phyloP scores from a whole-genome alignment of 148 eudicot species.

The Vaccinium myrtillus region DNA sequence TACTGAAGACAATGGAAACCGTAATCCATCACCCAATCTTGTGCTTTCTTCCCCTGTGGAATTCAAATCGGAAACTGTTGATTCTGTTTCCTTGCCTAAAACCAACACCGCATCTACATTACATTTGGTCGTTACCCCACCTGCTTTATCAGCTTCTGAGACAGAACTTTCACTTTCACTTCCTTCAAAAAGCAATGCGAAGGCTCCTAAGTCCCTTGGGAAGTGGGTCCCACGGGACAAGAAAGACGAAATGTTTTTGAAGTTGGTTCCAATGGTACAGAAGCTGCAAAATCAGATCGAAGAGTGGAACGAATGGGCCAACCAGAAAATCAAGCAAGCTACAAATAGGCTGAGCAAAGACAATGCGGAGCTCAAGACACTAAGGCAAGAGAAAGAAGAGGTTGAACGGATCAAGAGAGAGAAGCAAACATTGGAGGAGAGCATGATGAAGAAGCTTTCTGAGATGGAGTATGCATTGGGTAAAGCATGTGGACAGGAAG shows the following conservation, averaged over 20 bases:
- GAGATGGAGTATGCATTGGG: slow-evolving; percentile 88
- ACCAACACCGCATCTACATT: slow-evolving; percentile 30
- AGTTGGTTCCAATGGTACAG: slow-evolving; percentile 48
- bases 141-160: slow-evolving; percentile 40
- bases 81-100: slow-evolving; percentile 31
- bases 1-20: slow-evolving; percentile 42
- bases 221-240: slow-evolving; percentile 60
- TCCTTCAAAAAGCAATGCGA: slow-evolving; percentile 38
- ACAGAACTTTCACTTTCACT: slow-evolving; percentile 55
- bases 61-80: slow-evolving; percentile 33
- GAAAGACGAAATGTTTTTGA: slow-evolving; percentile 64
- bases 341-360: slow-evolving; percentile 75
- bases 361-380: slow-evolving; percentile 66
- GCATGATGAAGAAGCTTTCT: slow-evolving; percentile 77
- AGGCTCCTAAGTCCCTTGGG: slow-evolving; percentile 31
- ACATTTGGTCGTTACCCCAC: slow-evolving; percentile 30
- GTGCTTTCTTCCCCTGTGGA: slow-evolving; percentile 42
- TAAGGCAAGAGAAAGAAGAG: slow-evolving; percentile 90
- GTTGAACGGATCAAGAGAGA: slow-evolving; percentile 85
- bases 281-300: slow-evolving; percentile 57
- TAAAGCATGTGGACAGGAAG: slow-evolving; percentile 85
- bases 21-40: slow-evolving; percentile 38
- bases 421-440: slow-evolving; percentile 73
- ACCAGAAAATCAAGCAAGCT: slow-evolving; percentile 87
- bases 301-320: slow-evolving; percentile 91